A percentile compares a stretch with the other conserved stretches of the same genome.
Evolutionary conservation across 805 yeast genomes (phyloP).

Genomic region (Kodamaea jinghongensis): DNA sequence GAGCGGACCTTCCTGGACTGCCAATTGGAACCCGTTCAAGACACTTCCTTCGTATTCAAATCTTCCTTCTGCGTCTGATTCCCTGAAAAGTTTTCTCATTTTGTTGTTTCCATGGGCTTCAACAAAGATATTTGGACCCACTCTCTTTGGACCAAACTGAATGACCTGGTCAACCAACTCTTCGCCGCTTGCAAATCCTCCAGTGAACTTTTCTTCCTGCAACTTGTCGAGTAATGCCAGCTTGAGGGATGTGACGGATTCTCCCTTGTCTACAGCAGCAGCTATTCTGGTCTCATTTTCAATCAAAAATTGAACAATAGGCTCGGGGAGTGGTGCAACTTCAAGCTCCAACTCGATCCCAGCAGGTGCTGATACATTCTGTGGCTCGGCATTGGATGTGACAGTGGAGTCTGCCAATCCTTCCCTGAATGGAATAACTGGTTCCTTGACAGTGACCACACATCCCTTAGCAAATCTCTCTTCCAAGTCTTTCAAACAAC

Average conservation of each 20-base stretch:
- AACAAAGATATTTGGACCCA: constrained; percentile 72
- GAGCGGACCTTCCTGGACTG: constrained; percentile 82
- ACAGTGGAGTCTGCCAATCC: constrained; percentile 60
- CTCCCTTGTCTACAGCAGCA: not conserved
- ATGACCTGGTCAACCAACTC: constrained; percentile 39
- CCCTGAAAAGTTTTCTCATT: constrained; percentile 28
- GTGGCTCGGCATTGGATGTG: constrained; percentile 21
- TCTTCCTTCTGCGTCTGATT: constrained; percentile 14
- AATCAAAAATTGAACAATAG: constrained; percentile 47
- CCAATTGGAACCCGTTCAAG: constrained; percentile 80
- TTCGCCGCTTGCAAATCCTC: constrained; percentile 15
- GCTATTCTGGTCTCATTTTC: constrained; percentile 33
- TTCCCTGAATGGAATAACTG: constrained; percentile 92
- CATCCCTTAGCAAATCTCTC: constrained; percentile 87
- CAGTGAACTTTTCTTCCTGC: constrained; percentile 23
- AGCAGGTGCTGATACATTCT: constrained; percentile 40
- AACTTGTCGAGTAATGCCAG: constrained; percentile 11
- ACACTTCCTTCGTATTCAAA: constrained; percentile 58
- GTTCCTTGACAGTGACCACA: constrained; percentile 82
- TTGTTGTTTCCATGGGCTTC: constrained; percentile 42
- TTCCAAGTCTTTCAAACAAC: constrained; percentile 86
- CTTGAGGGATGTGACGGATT: constrained; percentile 9
- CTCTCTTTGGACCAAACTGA: constrained; percentile 73
- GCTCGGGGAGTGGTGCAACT: constrained; percentile 56
- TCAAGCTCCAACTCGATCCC: constrained; percentile 51